Evolutionary conservation across 169 alveolate species (phyloP), one percentile per base, ranked within the genome.

Genomic region (Cryptosporidium meleagridis): DNA sequence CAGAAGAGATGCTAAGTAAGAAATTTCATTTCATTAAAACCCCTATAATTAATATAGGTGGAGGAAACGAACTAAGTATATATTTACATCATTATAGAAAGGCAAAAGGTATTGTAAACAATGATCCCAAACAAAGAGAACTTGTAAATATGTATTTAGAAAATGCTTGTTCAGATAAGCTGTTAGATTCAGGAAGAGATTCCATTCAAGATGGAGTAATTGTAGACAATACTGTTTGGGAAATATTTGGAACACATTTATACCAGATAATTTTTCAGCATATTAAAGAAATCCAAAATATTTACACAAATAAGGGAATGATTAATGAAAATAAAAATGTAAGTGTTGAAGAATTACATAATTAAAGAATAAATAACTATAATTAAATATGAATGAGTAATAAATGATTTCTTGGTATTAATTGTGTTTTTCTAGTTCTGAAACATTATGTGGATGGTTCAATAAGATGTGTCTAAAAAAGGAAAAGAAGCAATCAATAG

Each of bases 71-170:
- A 21, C 37, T 80, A 21, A 48, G 69, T 8, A 26, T 65, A 18
- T n/a, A 41, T 62, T 29, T 80, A 10, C 89, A 80, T 62, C 89
- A 80, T 51, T 80, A 80, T 26, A 80, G 89, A 65, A 80, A 48
- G 29, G 89, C 89, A 31, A 80, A 45, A 31, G 75, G 89, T 6
- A 23, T 80, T 31, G 89, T 80, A 18, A 80, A 51, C 21, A 80
- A 80, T 29, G 75, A 80, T 80, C 89, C 89, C 6, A 80, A 59
- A 26, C 39, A 80, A 16, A 61, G 37, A 48, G 89, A 80, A 26
- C 53, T 80, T 14, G 16, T 44, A 2, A 14, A 41, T 16, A 59
- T 80, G 75, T 62, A 41, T 41, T 26, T n/a, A 23, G 59, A 59
- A 41, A 80, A 80, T 41, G 53, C 6, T 41, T 80, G 89, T 21